phyloP scores from a whole-genome alignment of 2,329 filamentous ascomycete genomes.

The Curvularia sp. region DNA sequence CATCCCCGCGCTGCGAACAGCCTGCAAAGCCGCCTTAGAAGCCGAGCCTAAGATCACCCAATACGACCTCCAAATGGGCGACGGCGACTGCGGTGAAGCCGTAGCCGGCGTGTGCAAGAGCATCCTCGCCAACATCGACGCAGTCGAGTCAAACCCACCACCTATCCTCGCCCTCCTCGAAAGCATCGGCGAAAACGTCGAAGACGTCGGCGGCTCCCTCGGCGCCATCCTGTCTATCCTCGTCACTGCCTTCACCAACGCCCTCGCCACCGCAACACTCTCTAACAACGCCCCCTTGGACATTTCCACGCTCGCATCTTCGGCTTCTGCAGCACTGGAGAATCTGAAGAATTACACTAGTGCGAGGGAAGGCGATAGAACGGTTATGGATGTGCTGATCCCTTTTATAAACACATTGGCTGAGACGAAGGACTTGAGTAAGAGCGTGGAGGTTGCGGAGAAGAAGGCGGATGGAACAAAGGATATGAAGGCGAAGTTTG shows the following conservation, averaged over 20 bases:
- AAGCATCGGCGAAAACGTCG: slow-evolving; percentile 66
- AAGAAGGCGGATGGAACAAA: slow-evolving; percentile 82
- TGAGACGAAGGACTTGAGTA: slow-evolving; percentile 67
- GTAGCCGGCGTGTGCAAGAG: slow-evolving; percentile 70
- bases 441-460: slow-evolving; percentile 76
- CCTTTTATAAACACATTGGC: slow-evolving; percentile 80
- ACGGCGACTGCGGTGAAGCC: slow-evolving; percentile 82
- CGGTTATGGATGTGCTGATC: slow-evolving; percentile 85
- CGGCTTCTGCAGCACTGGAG: slow-evolving; percentile 55
- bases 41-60: slow-evolving; percentile 70
- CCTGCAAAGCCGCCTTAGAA: slow-evolving; percentile 58
- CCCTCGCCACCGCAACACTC: slow-evolving; percentile 44
- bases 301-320: slow-evolving; percentile 45
- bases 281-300: slow-evolving; percentile 38
- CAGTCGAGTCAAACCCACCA: slow-evolving; percentile 61
- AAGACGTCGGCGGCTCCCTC: slow-evolving; percentile 75
- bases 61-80: slow-evolving; percentile 82
- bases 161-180: slow-evolving; percentile 64
- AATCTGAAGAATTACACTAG: slow-evolving; percentile 75
- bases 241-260: slow-evolving; percentile 73
- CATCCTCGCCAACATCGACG: slow-evolving; percentile 57
- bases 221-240: slow-evolving; percentile 84
- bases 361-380: slow-evolving; percentile 85
- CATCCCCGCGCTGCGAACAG: slow-evolving; percentile 51
- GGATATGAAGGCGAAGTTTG: slow-evolving; percentile 87